phyloP scores from a whole-genome alignment of 768 basidiomycete species.

The Pleurotus djamor region DNA sequence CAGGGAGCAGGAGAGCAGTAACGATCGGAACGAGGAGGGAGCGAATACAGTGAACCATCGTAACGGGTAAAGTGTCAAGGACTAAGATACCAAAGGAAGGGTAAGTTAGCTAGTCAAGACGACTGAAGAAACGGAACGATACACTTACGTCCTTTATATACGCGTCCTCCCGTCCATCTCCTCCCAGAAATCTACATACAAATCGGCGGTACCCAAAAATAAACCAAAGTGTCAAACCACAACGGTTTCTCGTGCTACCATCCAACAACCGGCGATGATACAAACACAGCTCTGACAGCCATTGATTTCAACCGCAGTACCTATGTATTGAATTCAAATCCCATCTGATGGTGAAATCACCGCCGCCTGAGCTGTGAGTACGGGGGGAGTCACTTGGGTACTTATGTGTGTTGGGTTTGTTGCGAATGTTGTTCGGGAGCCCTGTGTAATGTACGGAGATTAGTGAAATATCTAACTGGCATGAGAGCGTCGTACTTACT shows the following conservation, averaged over 20 bases:
- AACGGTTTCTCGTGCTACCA: not conserved
- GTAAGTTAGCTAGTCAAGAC: not conserved
- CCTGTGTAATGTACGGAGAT: too few relatives aligned
- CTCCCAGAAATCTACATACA: not conserved
- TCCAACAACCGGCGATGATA: not conserved
- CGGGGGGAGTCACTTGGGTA: not conserved
- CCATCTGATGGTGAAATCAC: not conserved
- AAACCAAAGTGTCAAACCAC: not conserved
- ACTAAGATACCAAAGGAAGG: not conserved
- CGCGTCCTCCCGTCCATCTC: not conserved
- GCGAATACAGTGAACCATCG: not conserved
- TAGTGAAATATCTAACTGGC: too few relatives aligned
- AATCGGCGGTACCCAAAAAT: not conserved
- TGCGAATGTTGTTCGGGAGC: too few relatives aligned
- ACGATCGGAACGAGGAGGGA: not conserved
- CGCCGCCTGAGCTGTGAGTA: not conserved
- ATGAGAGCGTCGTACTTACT: too few relatives aligned
- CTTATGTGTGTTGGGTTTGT: too few relatives aligned
- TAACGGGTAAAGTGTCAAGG: not conserved
- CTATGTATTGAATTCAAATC: not conserved
- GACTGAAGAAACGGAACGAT: not conserved
- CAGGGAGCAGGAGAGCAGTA: conserved; percentile 1
- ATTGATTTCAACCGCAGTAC: not conserved
- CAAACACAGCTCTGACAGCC: not conserved
- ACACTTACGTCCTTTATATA: not conserved